Evolutionary conservation across 371 early-diverging fungal species (phyloP).

Genomic region (Coemansia sp.): DNA sequence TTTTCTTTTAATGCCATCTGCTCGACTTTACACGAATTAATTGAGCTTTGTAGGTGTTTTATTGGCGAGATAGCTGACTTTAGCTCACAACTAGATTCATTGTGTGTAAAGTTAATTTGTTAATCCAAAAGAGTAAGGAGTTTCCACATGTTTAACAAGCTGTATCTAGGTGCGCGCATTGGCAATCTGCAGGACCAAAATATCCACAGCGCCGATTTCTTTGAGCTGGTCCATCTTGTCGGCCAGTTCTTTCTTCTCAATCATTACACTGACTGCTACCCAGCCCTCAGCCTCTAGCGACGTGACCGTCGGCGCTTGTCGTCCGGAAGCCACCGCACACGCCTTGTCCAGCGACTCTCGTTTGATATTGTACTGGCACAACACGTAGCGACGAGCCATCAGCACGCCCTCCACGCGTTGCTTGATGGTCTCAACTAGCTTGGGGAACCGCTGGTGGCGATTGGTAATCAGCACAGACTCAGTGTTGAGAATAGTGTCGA

Average conservation of each 20-base stretch:
- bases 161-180: constrained; percentile 65
- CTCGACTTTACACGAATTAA: too few relatives aligned
- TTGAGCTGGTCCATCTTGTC: constrained; percentile 87
- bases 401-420: constrained; percentile 89
- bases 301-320: constrained; percentile 87
- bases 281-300: constrained; percentile 82
- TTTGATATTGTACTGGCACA: constrained; percentile 86
- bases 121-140: too few relatives aligned
- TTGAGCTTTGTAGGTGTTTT: too few relatives aligned
- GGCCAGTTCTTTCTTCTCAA: constrained; percentile 70
- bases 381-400: constrained; percentile 80
- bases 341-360: constrained; percentile 56
- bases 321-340: constrained; percentile 81
- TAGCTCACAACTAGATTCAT: too few relatives aligned
- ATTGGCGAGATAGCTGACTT: too few relatives aligned
- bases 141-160: too few relatives aligned
- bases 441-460: constrained; percentile 58
- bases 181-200: constrained; percentile 76
- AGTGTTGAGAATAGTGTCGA: constrained; percentile 75
- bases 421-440: constrained; percentile 70
- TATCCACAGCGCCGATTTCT: constrained; percentile 88
- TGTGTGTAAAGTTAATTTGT: too few relatives aligned
- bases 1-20: too few relatives aligned
- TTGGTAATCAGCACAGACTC: constrained; percentile 85
- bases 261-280: constrained; percentile 92